A percentile compares a stretch with the other conserved stretches of the same genome.
These are phyloP conservation scores for Datura wrightii DNA, from an alignment of 257 asterid genomes.

Conservation along the genomic window DNA sequence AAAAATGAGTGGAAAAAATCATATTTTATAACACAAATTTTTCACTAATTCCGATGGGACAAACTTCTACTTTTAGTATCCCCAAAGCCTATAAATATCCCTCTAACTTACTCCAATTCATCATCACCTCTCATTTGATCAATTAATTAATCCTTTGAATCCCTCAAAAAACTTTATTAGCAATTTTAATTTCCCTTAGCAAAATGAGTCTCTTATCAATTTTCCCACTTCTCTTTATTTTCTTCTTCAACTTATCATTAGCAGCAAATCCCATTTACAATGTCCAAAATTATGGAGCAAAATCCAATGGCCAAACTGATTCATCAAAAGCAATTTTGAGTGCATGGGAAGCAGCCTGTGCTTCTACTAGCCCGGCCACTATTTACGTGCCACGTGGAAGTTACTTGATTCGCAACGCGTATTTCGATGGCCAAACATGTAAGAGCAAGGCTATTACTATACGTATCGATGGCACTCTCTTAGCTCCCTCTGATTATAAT, in stretches of 20 bases:
- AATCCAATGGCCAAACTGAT: constrained; percentile 3
- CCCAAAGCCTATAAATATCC: constrained; percentile 7
- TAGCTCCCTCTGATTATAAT: constrained; percentile 20
- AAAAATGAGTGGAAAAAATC: too few relatives aligned
- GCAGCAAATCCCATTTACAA: background rate
- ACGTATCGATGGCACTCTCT: background rate
- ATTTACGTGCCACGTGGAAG: constrained; percentile 20
- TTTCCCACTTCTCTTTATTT: background rate
- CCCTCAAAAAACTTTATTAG: background rate
- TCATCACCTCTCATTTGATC: constrained; percentile 20
- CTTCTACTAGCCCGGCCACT: constrained; percentile 15
- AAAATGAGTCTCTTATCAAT: constrained; percentile 8
- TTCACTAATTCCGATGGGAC: too few relatives aligned
- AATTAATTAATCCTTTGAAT: background rate
- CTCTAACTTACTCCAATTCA: background rate
- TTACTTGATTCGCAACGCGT: background rate
- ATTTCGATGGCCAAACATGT: background rate
- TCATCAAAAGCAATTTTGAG: constrained; percentile 15
- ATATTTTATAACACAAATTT: too few relatives aligned
- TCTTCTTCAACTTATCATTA: background rate
- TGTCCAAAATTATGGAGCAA: constrained; percentile 14
- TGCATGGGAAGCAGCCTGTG: background rate
- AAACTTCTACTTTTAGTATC: too few relatives aligned
- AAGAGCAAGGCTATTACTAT: constrained; percentile 20
- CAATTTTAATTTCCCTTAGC: background rate